A percentile compares a stretch with the other conserved stretches of the same genome.
Conservation (phyloP, 2,329 filamentous ascomycete species). For the Sporothrix luriei region DNA sequence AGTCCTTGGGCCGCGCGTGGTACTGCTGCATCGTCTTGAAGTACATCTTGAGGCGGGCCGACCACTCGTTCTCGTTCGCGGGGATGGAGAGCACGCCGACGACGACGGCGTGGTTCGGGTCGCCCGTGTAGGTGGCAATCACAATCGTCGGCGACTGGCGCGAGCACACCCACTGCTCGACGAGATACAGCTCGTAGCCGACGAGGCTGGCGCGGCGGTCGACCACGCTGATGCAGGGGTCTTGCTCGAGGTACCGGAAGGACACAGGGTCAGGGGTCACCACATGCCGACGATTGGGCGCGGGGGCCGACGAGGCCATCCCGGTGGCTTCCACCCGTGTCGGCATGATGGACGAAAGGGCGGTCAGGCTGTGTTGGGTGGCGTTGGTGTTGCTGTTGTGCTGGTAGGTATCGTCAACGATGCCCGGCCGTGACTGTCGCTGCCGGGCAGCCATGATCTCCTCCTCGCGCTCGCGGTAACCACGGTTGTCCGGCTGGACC, state of each 20-base stretch:
- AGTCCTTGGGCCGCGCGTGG: slow-evolving; percentile 81
- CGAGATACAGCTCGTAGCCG: slow-evolving; percentile 90
- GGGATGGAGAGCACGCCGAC: slow-evolving; percentile 82
- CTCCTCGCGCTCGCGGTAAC: slow-evolving; percentile 30
- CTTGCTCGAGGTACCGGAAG: slow-evolving; percentile 74
- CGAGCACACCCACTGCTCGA: slow-evolving; percentile 98
- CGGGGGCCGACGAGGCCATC: slow-evolving; percentile 19
- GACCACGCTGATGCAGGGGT: slow-evolving; percentile 72
- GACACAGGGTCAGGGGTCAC: slow-evolving; percentile 63
- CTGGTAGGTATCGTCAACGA: slow-evolving; percentile 1
- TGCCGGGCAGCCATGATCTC: slow-evolving; percentile 24
- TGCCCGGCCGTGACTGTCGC: not conserved
- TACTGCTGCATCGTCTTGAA: slow-evolving; percentile 84
- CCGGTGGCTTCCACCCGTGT: not conserved
- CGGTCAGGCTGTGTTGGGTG: not conserved
- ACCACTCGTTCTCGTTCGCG: slow-evolving; percentile 77
- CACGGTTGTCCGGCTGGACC: slow-evolving; percentile 19
- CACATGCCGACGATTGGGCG: slow-evolving; percentile 48
- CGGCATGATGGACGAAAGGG: slow-evolving; percentile 25
- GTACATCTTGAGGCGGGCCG: slow-evolving; percentile 74
- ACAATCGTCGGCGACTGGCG: slow-evolving; percentile 86
- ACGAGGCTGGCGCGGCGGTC: slow-evolving; percentile 69
- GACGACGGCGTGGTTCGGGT: slow-evolving; percentile 73
- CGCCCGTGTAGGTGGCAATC: slow-evolving; percentile 91
- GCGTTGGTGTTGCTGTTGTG: not conserved